Conservation (phyloP, 106 monocot genomes). For the Phalaenopsis equestris region DNA sequence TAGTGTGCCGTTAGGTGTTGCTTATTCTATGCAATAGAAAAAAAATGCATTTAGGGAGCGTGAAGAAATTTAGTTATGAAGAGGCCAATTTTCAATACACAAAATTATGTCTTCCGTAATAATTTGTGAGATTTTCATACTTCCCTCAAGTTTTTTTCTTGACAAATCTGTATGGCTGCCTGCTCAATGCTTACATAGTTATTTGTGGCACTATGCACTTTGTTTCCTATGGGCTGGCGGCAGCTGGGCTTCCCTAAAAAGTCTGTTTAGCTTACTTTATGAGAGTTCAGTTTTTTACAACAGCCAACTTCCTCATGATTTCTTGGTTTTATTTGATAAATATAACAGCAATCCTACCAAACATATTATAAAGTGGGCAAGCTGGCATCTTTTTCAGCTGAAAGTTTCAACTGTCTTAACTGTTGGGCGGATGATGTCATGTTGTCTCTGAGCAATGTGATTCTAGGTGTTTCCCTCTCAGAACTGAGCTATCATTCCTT, state of each 20-base stretch:
- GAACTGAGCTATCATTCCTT: neutral
- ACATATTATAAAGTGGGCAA: neutral
- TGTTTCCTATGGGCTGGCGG: neutral
- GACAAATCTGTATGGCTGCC: neutral
- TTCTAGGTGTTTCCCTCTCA: neutral
- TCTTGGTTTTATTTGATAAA: neutral
- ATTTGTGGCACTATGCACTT: neutral
- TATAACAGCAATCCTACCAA: neutral
- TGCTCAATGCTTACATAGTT: neutral
- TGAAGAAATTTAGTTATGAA: too few relatives aligned
- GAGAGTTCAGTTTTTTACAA: neutral
- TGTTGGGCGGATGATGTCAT: neutral
- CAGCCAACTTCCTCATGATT: neutral
- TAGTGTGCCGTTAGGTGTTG: neutral
- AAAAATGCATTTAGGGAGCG: neutral
- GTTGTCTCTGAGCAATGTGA: neutral
- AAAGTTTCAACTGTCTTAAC: neutral
- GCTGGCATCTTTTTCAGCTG: neutral
- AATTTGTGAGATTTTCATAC: neutral
- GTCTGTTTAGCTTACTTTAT: neutral
- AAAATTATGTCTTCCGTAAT: too few relatives aligned
- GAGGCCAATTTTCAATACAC: too few relatives aligned
- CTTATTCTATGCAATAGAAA: neutral
- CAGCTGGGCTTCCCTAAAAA: neutral
- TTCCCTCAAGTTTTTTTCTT: neutral